Percentiles rank a stretch among this genome's conserved stretches.
These are phyloP conservation scores for Alloteropsis semialata DNA, from an alignment of 176 grass and related monocot species.

Conservation along the genomic window DNA sequence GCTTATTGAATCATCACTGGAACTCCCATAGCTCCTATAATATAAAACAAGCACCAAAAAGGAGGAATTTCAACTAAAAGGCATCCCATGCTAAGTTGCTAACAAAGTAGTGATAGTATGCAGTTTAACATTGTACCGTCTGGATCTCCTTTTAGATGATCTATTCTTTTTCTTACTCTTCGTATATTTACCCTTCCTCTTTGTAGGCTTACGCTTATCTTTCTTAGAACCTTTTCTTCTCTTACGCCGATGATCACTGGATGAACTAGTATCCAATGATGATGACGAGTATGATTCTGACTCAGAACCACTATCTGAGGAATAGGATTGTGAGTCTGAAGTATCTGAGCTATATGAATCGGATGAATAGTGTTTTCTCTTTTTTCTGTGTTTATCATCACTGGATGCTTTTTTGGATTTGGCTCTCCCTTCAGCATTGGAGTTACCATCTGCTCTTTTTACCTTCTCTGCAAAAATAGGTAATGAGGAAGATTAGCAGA, in stretches of 20 bases:
- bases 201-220: slow-evolving; percentile 45
- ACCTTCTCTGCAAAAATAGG: slow-evolving; percentile 51
- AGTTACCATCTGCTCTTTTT: slow-evolving; percentile 31
- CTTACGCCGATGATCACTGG: slow-evolving; percentile 64
- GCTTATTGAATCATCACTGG: slow-evolving; percentile 55
- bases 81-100: slow-evolving; percentile 29
- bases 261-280: slow-evolving; percentile 69
- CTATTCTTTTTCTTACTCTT: slow-evolving; percentile 50
- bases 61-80: slow-evolving; percentile 5
- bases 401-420: slow-evolving; percentile 31
- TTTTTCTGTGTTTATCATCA: slow-evolving; percentile 47
- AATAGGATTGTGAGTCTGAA: slow-evolving; percentile 61
- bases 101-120: neutral
- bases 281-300: slow-evolving; percentile 66
- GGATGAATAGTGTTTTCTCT: slow-evolving; percentile 62
- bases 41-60: slow-evolving; percentile 9
- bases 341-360: slow-evolving; percentile 65
- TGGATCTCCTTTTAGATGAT: slow-evolving; percentile 48
- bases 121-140: slow-evolving; percentile 39
- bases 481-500: slow-evolving; percentile 11
- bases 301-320: slow-evolving; percentile 55
- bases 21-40: slow-evolving; percentile 47
- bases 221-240: slow-evolving; percentile 72
- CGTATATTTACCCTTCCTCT: slow-evolving; percentile 47
- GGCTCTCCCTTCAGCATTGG: slow-evolving; percentile 30